These are phyloP conservation scores for Beauveria australis DNA, from an alignment of 2,329 filamentous ascomycete genomes.

Conservation along the genomic window DNA sequence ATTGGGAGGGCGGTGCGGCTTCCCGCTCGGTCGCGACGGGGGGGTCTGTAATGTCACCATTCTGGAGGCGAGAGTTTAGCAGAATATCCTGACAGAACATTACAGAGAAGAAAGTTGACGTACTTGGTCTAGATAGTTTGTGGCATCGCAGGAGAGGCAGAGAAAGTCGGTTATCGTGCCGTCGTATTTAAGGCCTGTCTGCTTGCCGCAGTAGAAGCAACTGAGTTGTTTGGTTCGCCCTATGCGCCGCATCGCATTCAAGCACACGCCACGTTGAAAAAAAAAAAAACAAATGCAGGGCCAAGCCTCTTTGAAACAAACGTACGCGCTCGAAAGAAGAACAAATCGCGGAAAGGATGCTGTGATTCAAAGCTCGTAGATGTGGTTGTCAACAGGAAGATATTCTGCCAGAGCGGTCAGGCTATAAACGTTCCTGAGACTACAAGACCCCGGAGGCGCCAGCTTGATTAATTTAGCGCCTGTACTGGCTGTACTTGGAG, in stretches of 20 bases:
- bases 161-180: conserved; percentile 57
- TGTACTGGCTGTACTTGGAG: background rate
- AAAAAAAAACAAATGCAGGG: background rate
- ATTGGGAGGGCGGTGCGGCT: conserved; percentile 35
- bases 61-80: conserved; percentile 35
- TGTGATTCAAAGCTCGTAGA: background rate
- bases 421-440: background rate
- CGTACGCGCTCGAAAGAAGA: background rate
- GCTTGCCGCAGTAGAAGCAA: conserved; percentile 80
- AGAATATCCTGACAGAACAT: background rate
- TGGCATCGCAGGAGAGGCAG: conserved; percentile 72
- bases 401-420: conserved; percentile 13
- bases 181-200: conserved; percentile 52
- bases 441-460: background rate
- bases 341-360: background rate
- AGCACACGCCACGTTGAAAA: background rate
- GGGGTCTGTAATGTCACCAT: conserved; percentile 84
- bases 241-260: conserved; percentile 33
- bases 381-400: conserved; percentile 4
- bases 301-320: background rate
- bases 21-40: conserved; percentile 49
- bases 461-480: background rate
- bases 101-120: conserved; percentile 13
- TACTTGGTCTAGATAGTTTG: conserved; percentile 85
- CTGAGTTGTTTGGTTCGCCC: conserved; percentile 39